Evolutionary conservation across 495 filamentous ascomycete species (phyloP).

Genomic region (Penicillium canariense): DNA sequence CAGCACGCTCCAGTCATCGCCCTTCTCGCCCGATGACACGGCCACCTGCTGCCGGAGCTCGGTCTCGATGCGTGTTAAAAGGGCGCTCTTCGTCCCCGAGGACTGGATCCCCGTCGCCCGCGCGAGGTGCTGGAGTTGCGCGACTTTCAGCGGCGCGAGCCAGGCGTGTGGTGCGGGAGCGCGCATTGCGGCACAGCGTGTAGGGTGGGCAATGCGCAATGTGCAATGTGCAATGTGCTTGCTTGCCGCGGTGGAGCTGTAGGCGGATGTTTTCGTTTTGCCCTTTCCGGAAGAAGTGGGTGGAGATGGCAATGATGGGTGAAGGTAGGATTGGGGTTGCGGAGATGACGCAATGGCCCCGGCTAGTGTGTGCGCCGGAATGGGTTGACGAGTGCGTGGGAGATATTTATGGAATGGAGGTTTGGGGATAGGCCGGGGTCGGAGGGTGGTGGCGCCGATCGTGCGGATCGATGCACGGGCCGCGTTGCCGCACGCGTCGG

Average conservation of each 20-base stretch:
- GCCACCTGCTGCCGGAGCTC: constrained; percentile 10
- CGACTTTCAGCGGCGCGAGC: constrained; percentile 42
- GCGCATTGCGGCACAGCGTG: too few relatives aligned
- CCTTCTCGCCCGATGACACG: neutral
- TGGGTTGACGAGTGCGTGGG: neutral
- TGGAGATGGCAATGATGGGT: neutral
- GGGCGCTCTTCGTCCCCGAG: constrained; percentile 48
- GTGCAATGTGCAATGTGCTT: too few relatives aligned
- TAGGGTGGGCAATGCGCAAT: too few relatives aligned
- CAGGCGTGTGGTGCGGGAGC: constrained; percentile 11
- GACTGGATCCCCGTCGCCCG: constrained; percentile 50
- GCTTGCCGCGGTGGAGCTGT: too few relatives aligned
- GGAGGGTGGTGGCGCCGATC: constrained; percentile 4
- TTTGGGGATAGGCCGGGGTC: neutral
- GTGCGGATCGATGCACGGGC: constrained; percentile 9
- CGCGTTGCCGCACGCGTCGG: neutral
- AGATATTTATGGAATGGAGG: neutral
- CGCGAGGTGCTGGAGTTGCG: constrained; percentile 50
- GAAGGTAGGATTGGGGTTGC: neutral
- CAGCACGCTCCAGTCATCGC: constrained; percentile 51
- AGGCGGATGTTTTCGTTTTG: constrained; percentile 7
- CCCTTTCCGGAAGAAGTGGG: neutral
- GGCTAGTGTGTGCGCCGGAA: neutral
- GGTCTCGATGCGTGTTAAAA: constrained; percentile 29
- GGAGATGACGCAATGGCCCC: neutral